Base-by-base conservation (phyloP, 208 protist species). In the Trypanosoma melophagium region DNA sequence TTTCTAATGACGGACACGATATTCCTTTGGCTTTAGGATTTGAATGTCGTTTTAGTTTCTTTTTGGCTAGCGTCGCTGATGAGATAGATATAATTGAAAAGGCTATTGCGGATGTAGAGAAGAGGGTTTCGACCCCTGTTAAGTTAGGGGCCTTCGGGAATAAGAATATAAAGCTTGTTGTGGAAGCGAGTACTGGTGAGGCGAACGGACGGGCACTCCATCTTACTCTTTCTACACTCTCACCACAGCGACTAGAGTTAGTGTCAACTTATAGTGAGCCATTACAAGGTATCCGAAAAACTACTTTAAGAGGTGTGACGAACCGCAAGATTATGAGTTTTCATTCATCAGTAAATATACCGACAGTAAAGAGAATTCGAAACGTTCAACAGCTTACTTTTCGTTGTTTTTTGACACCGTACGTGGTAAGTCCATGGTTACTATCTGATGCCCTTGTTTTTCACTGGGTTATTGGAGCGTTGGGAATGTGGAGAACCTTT, bases 1-100 rank as follows among this genome's bases (percentile, higher is more conserved):
- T 19, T 51, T 41, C 12, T 24, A 7, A 56, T 44, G 68, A 68
- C 28, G 53, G 56, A 28, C 52, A 35, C 28, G 28, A 35, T 35
- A 35, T 35, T 35, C 3, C 38, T 25, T 54, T 92, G 3, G 86
- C 86, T 2, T 75, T 73, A 21, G 81, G 71, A 44, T 87, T 91
- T 61, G 86, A 95, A 72, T 90, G 84, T 50, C 86, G 89, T 16
- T 80, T 92, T 28, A 87, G 80, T 69, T 90, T 84, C 53, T 77
- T 92, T 71, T 42, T 80, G n/a, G 78, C 71, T 59, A 73, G 72
- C 60, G 45, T 54, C 49, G 55, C n/a, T 17, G 40, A 51, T 19
- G 55, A 61, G 21, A 7, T 22, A 38, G 16, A 38, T 42, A 40
- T 50, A 8, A 45, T 65, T 51, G 9, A 38, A 52, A 44, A 65